Evolutionary conservation across 2,329 filamentous ascomycete genomes (phyloP).

Genomic region (Neoascochyta sp.): DNA sequence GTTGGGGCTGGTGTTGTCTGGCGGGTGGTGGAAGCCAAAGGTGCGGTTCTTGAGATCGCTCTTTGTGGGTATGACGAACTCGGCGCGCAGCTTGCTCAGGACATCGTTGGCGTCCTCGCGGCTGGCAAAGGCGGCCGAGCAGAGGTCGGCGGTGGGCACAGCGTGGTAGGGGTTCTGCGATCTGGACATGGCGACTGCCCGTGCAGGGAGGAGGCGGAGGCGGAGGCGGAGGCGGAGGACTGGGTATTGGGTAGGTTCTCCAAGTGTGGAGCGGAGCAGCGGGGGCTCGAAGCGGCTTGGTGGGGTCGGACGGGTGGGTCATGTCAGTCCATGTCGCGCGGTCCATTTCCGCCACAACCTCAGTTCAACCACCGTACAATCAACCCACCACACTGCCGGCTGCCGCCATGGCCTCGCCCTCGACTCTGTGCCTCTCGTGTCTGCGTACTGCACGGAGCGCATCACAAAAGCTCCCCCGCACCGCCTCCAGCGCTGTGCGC

Average conservation of each 20-base stretch:
- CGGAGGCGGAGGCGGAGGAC: too few relatives aligned
- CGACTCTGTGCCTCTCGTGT: conserved; percentile 31
- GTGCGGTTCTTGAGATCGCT: conserved; percentile 64
- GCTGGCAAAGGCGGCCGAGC: conserved; percentile 31
- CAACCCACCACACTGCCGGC: conserved; percentile 2
- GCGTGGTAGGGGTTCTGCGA: conserved; percentile 21
- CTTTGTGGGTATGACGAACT: conserved; percentile 76
- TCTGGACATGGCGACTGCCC: conserved; percentile 20
- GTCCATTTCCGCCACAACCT: too few relatives aligned
- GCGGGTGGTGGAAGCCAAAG: conserved; percentile 16
- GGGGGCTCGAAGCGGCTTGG: conserved; percentile 3
- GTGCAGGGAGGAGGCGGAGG: too few relatives aligned
- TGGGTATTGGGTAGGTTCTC: too few relatives aligned
- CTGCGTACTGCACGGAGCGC: conserved; percentile 19
- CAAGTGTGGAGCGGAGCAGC: not conserved
- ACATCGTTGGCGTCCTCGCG: conserved; percentile 38
- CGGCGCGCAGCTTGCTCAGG: conserved; percentile 49
- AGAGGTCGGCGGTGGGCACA: conserved; percentile 18
- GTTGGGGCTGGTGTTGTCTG: conserved; percentile 3
- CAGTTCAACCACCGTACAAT: conserved; percentile 1
- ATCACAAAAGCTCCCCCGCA: not conserved
- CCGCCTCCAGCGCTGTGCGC: conserved; percentile 6
- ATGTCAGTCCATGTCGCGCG: too few relatives aligned
- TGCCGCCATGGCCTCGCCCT: conserved; percentile 23
- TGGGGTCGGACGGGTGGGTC: too few relatives aligned